phyloP scores from a whole-genome alignment of 129 eudicot species.

The Sambucus nigra region DNA sequence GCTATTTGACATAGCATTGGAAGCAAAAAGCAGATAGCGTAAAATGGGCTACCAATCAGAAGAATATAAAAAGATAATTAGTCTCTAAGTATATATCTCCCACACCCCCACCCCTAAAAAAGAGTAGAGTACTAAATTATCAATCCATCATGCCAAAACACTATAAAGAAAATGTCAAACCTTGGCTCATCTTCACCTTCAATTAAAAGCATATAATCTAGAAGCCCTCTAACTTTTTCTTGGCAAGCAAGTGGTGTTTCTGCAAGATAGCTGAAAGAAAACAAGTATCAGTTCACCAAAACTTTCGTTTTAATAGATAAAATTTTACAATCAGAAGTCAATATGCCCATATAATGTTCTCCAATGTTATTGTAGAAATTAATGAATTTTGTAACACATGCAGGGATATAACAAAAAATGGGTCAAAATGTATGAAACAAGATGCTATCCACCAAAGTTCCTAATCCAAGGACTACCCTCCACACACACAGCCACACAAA shows the following conservation, averaged over 20 bases:
- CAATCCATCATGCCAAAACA: not conserved
- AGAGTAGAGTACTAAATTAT: not conserved
- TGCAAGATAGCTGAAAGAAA: slow-evolving; percentile 73
- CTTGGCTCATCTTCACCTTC: slow-evolving; percentile 80
- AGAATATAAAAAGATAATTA: slow-evolving; percentile 5
- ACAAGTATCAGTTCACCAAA: not conserved
- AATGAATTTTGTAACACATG: too few species aligned
- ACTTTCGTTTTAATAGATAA: not conserved
- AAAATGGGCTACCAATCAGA: slow-evolving; percentile 50
- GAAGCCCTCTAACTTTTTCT: slow-evolving; percentile 61
- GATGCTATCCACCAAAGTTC: too few species aligned
- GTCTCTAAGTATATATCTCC: not conserved
- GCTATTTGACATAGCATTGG: slow-evolving; percentile 88
- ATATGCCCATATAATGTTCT: not conserved
- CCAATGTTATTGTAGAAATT: too few species aligned
- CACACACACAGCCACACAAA: too few species aligned
- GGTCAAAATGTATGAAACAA: too few species aligned
- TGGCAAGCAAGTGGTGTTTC: slow-evolving; percentile 71
- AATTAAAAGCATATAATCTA: slow-evolving; percentile 68
- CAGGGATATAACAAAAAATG: too few species aligned
- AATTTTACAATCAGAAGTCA: not conserved
- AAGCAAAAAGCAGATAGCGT: slow-evolving; percentile 78
- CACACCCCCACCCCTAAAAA: not conserved
- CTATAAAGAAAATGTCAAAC: slow-evolving; percentile 22
- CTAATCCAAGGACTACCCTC: too few species aligned